These are phyloP conservation scores for Rhododendron ovatum DNA, from an alignment of 148 eudicot species.

Conservation along the genomic window DNA sequence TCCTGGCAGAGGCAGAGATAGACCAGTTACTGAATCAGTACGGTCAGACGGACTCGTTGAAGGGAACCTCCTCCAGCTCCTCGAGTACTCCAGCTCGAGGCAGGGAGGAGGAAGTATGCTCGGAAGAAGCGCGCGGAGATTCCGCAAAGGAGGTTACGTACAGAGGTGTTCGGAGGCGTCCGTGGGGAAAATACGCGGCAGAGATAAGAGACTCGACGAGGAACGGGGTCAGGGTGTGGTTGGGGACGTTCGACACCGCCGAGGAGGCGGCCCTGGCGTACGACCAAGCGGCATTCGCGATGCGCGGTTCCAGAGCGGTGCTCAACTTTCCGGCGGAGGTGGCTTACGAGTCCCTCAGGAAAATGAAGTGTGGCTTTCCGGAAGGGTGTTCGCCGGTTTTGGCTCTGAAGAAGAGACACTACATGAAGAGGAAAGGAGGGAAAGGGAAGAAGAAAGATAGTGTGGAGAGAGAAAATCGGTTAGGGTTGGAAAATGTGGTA, in stretches of 20 bases:
- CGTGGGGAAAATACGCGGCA: slow-evolving; percentile 13
- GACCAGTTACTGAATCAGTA: not conserved
- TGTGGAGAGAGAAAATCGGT: not conserved
- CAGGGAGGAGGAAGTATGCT: not conserved
- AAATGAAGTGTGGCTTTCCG: slow-evolving; percentile 1
- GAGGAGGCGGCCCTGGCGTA: slow-evolving; percentile 10
- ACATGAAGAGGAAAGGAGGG: slow-evolving; percentile 3
- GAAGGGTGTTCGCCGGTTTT: slow-evolving; percentile 14
- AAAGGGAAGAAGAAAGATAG: not conserved
- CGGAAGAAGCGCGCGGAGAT: not conserved
- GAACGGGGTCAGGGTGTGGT: slow-evolving; percentile 7
- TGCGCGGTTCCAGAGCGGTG: slow-evolving; percentile 4
- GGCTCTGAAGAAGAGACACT: slow-evolving; percentile 13
- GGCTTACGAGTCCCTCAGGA: not conserved
- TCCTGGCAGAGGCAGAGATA: not conserved
- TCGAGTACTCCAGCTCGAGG: not conserved
- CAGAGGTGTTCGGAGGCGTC: slow-evolving; percentile 8
- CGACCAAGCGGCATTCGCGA: slow-evolving; percentile 10
- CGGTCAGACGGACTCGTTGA: not conserved
- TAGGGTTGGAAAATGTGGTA: not conserved
- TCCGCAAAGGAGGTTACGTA: not conserved
- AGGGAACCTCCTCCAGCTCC: not conserved
- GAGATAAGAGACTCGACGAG: slow-evolving; percentile 17
- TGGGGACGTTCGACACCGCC: slow-evolving; percentile 8
- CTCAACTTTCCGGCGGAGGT: slow-evolving; percentile 15